Evolutionary conservation across 2,329 filamentous ascomycete genomes (phyloP).

Genomic region (Fusarium newnesense): DNA sequence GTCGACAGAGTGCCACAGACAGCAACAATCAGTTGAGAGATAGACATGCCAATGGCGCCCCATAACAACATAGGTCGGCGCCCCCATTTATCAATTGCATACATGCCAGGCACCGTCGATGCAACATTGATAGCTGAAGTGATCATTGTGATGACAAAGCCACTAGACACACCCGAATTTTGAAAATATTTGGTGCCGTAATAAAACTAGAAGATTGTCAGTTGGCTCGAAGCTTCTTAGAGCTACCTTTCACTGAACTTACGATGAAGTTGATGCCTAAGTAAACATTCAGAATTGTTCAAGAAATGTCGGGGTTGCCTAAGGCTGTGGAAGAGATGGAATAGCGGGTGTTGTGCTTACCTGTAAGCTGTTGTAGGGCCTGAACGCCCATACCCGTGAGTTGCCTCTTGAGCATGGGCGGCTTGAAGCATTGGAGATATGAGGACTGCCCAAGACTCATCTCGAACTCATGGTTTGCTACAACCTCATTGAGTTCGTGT

Average conservation of each 20-base stretch:
- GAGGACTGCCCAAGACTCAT: slow-evolving; percentile 60
- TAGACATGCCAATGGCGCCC: slow-evolving; percentile 70
- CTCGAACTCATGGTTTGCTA: slow-evolving; percentile 73
- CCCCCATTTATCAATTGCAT: slow-evolving; percentile 53
- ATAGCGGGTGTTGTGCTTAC: not conserved
- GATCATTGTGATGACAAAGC: slow-evolving; percentile 53
- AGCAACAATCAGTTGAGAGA: slow-evolving; percentile 69
- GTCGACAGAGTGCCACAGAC: slow-evolving; percentile 66
- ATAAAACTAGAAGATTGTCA: slow-evolving; percentile 45
- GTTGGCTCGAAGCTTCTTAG: slow-evolving; percentile 1
- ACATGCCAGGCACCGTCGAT: slow-evolving; percentile 52
- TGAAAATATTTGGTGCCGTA: slow-evolving; percentile 55
- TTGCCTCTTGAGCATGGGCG: slow-evolving; percentile 65
- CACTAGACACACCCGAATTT: slow-evolving; percentile 51
- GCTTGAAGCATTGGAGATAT: slow-evolving; percentile 65
- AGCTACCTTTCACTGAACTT: not conserved
- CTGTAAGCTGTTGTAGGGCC: slow-evolving; percentile 55
- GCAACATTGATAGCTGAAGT: slow-evolving; percentile 53
- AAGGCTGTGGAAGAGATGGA: not conserved
- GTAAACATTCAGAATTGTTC: not conserved
- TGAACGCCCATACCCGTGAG: slow-evolving; percentile 74
- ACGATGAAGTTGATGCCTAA: slow-evolving; percentile 52
- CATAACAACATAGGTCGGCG: slow-evolving; percentile 70
- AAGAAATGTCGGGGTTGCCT: fast-evolving
- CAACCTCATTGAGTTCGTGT: slow-evolving; percentile 69